These are phyloP conservation scores for Gliomastix tumulicola DNA, from an alignment of 2,329 filamentous ascomycete species.

Conservation along the genomic window DNA sequence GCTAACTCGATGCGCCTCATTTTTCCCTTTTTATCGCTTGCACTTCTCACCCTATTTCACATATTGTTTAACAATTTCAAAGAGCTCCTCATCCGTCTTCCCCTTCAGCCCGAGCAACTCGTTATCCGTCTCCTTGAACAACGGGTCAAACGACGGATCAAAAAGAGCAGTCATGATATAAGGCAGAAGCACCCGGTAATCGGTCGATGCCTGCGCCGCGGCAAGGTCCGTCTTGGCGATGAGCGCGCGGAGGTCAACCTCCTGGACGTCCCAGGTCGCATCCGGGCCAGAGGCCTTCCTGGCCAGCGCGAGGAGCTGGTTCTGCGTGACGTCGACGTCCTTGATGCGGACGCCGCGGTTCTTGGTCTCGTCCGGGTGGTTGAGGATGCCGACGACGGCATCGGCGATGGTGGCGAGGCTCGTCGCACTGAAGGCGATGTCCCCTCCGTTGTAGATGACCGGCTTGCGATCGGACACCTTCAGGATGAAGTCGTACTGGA, in stretches of 20 bases:
- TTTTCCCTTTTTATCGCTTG: too few species aligned
- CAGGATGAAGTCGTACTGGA: conserved; percentile 33
- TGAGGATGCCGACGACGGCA: conserved; percentile 40
- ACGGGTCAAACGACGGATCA: conserved; percentile 20
- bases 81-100: conserved; percentile 29
- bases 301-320: conserved; percentile 32
- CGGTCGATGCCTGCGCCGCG: conserved; percentile 18
- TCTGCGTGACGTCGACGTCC: conserved; percentile 36
- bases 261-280: conserved; percentile 37
- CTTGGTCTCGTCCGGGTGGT: conserved; percentile 42
- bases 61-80: conserved; percentile 16
- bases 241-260: conserved; percentile 17
- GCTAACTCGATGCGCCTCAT: too few species aligned
- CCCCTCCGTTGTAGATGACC: conserved; percentile 41
- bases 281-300: conserved; percentile 40
- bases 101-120: conserved; percentile 35
- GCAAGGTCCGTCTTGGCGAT: conserved; percentile 16
- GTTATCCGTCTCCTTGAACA: conserved; percentile 30
- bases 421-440: conserved; percentile 37
- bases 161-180: conserved; percentile 24
- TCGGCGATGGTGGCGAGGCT: conserved; percentile 37
- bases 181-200: conserved; percentile 17
- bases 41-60: too few species aligned
- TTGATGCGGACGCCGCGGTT: conserved; percentile 42
- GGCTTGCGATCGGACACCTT: conserved; percentile 29